Base-by-base conservation (phyloP, 805 yeast species). In the Yarrowia porcina region DNA sequence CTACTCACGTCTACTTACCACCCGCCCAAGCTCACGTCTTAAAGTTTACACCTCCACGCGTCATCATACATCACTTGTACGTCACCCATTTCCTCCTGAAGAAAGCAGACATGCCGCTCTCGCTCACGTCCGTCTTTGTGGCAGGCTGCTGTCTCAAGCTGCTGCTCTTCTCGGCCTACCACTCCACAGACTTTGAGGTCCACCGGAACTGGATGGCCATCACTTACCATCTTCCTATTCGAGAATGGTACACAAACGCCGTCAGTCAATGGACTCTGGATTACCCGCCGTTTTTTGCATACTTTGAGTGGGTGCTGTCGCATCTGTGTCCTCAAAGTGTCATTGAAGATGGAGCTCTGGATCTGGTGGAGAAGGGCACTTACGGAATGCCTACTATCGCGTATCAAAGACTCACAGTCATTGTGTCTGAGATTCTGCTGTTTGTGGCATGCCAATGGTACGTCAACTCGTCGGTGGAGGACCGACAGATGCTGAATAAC, bases 191-290 rank as follows among this genome's bases (percentile, higher is more conserved):
- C 73, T 93, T 94, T 69, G 99, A 94, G 72, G 99, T 94, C 23
- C 99, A 94, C 74, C 79, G 99, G 64, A 94, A 94, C 71, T 94
- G 99, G 99, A 80, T 94, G 20, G 96, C 99, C 0, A 87, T 94
- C 56, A 93, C 98, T 0, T 76, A 85, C 68, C 80, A 80, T 5
- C 74, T 92, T 18, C 97, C 97, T 0, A 54, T 92, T 17, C 75
- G 75, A 15, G 72, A 87, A 62, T 94, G 99, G 99, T 94, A 94
- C 72, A 72, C 79, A 42, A 97, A 94, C 50, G 84, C 90, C 0
- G 82, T 83, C 15, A 82, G 84, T 47, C 91, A 88, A 71, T 94
- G 98, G 97, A 94, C 98, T 0, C 76, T 94, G 41, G 99, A 94
- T 73, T 94, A 93, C 75, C 99, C 99, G 11, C 99, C 99, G 0